These are phyloP conservation scores for Elaeis oleifera DNA, from an alignment of 202 grass and related monocot species.

Conservation along the genomic window DNA sequence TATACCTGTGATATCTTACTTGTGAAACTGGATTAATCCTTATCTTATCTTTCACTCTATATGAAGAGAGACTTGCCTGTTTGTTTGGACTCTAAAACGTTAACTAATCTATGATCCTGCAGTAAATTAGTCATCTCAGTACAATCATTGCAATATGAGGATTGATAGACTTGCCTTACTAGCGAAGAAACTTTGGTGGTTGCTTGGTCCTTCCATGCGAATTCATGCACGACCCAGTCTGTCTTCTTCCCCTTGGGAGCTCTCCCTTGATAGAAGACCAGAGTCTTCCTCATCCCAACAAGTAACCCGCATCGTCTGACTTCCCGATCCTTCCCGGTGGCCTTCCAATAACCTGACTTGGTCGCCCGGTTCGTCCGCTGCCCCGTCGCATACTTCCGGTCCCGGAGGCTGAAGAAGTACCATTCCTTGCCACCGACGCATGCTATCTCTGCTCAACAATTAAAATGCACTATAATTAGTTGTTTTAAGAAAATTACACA, in stretches of 20 bases:
- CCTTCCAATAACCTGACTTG: neutral
- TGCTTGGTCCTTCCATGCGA: neutral
- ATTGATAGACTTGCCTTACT: too few species aligned
- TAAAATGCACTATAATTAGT: neutral
- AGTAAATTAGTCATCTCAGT: too few species aligned
- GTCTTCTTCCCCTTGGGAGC: conserved; percentile 7
- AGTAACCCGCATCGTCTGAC: neutral
- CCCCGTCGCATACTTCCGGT: neutral
- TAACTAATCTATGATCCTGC: too few species aligned
- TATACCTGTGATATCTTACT: too few species aligned
- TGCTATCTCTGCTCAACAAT: too few species aligned
- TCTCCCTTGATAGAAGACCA: conserved; percentile 3
- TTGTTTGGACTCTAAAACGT: too few species aligned
- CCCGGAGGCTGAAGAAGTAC: conserved; percentile 7
- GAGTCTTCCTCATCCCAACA: conserved; percentile 3
- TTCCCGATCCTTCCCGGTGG: neutral
- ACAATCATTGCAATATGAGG: too few species aligned
- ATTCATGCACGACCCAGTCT: conserved; percentile 2
- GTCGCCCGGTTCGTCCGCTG: conserved; percentile 8
- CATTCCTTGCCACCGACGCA: neutral
- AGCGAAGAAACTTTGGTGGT: too few species aligned
- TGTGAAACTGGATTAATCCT: too few species aligned
- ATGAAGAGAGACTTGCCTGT: too few species aligned
- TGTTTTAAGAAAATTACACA: neutral
- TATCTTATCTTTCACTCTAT: too few species aligned